Evolutionary conservation across 768 basidiomycete genomes (phyloP).

Genomic region (Hemileccinum rubropunctum): DNA sequence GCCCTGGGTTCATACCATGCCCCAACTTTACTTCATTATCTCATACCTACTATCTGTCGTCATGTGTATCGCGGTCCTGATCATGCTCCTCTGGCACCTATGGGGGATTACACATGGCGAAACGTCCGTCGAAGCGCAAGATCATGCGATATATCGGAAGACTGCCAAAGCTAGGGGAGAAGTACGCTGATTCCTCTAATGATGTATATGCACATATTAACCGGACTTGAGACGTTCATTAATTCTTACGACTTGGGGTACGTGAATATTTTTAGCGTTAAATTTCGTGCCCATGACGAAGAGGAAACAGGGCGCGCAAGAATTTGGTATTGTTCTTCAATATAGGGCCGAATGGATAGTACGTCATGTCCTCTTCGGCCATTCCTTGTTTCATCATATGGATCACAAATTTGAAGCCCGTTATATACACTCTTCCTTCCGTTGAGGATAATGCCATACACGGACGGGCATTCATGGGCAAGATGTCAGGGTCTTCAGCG

Average conservation of each 20-base stretch:
- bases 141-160: conserved; percentile 74
- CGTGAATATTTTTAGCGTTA: conserved; percentile 15
- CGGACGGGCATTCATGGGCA: conserved; percentile 82
- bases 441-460: conserved; percentile 72
- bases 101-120: conserved; percentile 72
- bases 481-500: conserved; percentile 60
- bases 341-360: conserved; percentile 78
- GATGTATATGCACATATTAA: background rate
- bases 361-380: conserved; percentile 33
- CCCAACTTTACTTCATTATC: conserved; percentile 67
- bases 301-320: conserved; percentile 36
- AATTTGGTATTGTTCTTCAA: conserved; percentile 91
- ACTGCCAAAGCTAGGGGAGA: conserved; percentile 68
- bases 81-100: conserved; percentile 74
- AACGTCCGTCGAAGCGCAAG: conserved; percentile 88
- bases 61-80: conserved; percentile 67
- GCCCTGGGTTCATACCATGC: conserved; percentile 61
- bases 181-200: conserved; percentile 39
- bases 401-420: conserved; percentile 46
- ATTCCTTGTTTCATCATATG: background rate
- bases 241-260: conserved; percentile 93
- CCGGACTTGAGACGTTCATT: conserved; percentile 57
- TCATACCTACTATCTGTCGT: conserved; percentile 75
- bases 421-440: conserved; percentile 80
- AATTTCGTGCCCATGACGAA: background rate